These are phyloP conservation scores for Suillus cothurnatus DNA, from an alignment of 768 basidiomycete species.

Conservation along the genomic window DNA sequence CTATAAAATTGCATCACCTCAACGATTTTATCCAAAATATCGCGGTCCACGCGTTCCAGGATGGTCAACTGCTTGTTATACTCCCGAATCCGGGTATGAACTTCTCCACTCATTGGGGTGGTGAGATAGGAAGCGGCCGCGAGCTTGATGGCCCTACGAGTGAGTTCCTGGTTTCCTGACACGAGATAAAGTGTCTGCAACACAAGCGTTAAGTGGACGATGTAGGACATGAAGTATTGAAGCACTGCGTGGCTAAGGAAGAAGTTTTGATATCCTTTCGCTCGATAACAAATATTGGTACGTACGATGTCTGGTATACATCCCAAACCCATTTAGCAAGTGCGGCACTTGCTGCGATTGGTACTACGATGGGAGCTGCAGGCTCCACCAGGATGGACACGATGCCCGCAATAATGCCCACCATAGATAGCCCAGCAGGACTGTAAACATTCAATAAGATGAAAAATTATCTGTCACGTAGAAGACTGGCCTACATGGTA, in stretches of 20 bases:
- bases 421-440: neutral
- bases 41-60: neutral
- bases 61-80: neutral
- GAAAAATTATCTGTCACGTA: too few relatives aligned
- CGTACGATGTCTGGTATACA: neutral
- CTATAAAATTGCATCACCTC: neutral
- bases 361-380: slow-evolving; percentile 2
- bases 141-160: too few relatives aligned
- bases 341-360: neutral
- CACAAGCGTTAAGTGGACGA: too few relatives aligned
- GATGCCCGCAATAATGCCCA: neutral
- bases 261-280: neutral
- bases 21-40: neutral
- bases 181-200: too few relatives aligned
- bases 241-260: slow-evolving; percentile 9
- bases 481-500: too few relatives aligned
- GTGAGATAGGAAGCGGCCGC: neutral
- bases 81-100: neutral
- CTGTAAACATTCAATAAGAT: neutral
- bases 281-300: neutral
- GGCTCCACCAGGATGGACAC: neutral
- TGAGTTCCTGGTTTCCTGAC: too few relatives aligned
- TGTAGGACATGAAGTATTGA: slow-evolving; percentile 26
- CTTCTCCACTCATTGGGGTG: neutral
- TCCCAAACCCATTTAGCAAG: slow-evolving; percentile 3